These are phyloP conservation scores for Aspergillus versicolor DNA, from an alignment of 2,329 filamentous ascomycete genomes.

Conservation along the genomic window DNA sequence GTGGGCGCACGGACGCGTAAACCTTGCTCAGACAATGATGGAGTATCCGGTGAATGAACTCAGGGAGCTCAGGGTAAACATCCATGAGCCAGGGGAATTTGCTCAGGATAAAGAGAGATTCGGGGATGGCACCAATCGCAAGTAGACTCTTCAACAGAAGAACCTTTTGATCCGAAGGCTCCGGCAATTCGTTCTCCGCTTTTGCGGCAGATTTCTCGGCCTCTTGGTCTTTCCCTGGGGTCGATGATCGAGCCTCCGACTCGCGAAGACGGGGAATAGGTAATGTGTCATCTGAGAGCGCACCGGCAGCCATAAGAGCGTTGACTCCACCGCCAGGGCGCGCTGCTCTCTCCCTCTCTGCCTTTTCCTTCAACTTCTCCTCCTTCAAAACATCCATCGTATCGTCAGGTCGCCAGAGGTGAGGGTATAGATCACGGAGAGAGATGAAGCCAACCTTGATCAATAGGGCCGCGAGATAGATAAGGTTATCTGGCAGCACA, in stretches of 20 bases:
- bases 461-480: slow-evolving; percentile 85
- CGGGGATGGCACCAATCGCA: slow-evolving; percentile 86
- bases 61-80: slow-evolving; percentile 75
- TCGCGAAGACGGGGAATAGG: slow-evolving; percentile 54
- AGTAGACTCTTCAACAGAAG: slow-evolving; percentile 79
- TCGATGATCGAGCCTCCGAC: slow-evolving; percentile 49
- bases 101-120: slow-evolving; percentile 87
- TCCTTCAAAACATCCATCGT: slow-evolving; percentile 74
- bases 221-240: slow-evolving; percentile 56
- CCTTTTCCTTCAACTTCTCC: slow-evolving; percentile 71
- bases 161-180: slow-evolving; percentile 85
- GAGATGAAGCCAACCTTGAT: slow-evolving; percentile 98
- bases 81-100: slow-evolving; percentile 92
- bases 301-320: slow-evolving; percentile 81
- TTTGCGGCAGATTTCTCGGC: slow-evolving; percentile 39
- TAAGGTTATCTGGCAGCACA: slow-evolving; percentile 82
- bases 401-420: slow-evolving; percentile 82
- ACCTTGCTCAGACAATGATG: slow-evolving; percentile 80
- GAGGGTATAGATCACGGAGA: slow-evolving; percentile 83
- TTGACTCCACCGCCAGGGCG: slow-evolving; percentile 73
- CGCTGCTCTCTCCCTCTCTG: slow-evolving; percentile 71
- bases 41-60: slow-evolving; percentile 80
- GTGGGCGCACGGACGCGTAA: slow-evolving; percentile 54
- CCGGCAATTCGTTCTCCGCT: slow-evolving; percentile 56
- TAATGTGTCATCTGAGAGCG: slow-evolving; percentile 76